Conservation (phyloP, 495 filamentous ascomycete genomes). For the Chaetomium cochliodes region DNA sequence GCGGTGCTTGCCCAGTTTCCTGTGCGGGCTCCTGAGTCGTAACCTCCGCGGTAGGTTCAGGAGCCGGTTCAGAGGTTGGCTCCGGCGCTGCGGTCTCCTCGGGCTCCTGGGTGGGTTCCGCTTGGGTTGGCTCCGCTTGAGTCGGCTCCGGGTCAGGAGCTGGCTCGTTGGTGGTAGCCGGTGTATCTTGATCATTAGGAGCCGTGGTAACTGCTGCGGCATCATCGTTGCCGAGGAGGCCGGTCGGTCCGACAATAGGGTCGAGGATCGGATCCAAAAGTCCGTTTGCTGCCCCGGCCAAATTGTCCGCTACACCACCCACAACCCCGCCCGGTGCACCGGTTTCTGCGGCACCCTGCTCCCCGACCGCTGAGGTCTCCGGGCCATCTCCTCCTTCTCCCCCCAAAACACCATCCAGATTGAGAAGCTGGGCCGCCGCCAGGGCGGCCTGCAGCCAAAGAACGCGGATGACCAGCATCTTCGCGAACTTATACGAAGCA, state of each 20-base stretch:
- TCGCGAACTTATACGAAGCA: constrained; percentile 19
- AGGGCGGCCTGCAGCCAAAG: constrained; percentile 33
- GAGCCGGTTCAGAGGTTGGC: constrained; percentile 7
- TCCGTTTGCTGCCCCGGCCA: neutral
- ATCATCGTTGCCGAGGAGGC: neutral
- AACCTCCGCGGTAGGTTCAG: constrained; percentile 4
- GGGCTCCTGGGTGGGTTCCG: too few species aligned
- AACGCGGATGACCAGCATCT: constrained; percentile 37
- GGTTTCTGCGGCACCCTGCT: neutral
- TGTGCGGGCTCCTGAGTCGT: constrained; percentile 10
- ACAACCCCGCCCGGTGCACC: neutral
- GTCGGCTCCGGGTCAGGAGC: constrained; percentile 15
- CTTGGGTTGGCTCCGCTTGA: constrained; percentile 7
- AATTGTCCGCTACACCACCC: neutral
- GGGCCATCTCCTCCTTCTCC: constrained; percentile 3
- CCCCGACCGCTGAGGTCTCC: constrained; percentile 7
- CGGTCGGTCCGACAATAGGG: constrained; percentile 11
- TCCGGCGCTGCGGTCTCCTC: constrained; percentile 17
- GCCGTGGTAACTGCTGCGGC: neutral
- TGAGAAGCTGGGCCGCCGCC: constrained; percentile 28
- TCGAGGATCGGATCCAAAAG: constrained; percentile 16
- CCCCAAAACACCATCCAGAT: constrained; percentile 19
- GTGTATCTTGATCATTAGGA: neutral
- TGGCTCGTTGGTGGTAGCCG: neutral
- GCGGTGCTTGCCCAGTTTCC: neutral